Evolutionary conservation across 192 early-diverging fungal species (phyloP).

Genomic region (Oehlia diaphana): DNA sequence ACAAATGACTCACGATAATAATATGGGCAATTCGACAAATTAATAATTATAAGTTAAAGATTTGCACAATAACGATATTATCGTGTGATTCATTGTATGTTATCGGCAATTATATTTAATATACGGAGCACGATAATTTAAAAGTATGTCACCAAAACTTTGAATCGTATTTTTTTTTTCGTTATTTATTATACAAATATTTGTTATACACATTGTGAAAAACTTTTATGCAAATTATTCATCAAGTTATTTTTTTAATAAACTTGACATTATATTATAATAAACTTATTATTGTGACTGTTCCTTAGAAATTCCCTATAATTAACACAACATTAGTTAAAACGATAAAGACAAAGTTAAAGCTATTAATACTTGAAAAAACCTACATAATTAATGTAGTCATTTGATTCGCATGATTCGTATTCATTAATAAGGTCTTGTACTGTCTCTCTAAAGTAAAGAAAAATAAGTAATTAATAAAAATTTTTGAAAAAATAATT

Average conservation of each 20-base stretch:
- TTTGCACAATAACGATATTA: too few relatives aligned
- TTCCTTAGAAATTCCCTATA: neutral
- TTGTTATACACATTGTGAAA: neutral
- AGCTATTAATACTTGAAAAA: neutral
- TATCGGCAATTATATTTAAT: too few relatives aligned
- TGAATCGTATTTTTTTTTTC: too few relatives aligned
- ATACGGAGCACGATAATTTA: too few relatives aligned
- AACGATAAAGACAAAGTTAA: neutral
- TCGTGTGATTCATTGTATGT: too few relatives aligned
- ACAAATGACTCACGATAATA: too few relatives aligned
- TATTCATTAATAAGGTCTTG: constrained; percentile 94
- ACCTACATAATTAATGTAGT: constrained; percentile 74
- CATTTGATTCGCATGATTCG: constrained; percentile 88
- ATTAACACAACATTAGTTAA: neutral
- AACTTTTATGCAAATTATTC: neutral
- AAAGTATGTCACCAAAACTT: too few relatives aligned
- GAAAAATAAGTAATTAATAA: constrained; percentile 14
- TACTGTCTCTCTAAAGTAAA: constrained; percentile 67
- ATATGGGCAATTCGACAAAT: too few relatives aligned
- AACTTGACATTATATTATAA: neutral
- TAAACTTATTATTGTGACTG: neutral
- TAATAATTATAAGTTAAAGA: too few relatives aligned
- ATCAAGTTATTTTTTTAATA: neutral
- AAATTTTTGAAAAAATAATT: neutral
- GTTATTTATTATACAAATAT: too few relatives aligned